Conservation (phyloP, 495 filamentous ascomycete genomes). For the Trichoderma virens region DNA sequence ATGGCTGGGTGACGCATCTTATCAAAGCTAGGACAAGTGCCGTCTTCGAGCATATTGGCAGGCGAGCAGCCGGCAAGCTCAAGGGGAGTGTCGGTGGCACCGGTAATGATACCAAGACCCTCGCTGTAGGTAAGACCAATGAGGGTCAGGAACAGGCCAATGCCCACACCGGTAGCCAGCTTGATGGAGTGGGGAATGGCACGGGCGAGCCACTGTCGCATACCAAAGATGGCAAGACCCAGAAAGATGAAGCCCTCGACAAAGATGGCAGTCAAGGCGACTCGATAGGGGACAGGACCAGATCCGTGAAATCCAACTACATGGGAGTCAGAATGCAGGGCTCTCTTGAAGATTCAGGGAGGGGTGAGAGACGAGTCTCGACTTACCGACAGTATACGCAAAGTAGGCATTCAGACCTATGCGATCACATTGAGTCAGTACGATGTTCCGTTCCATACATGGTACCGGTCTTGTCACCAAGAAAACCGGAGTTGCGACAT, state of each 20-base stretch:
- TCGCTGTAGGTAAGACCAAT: slow-evolving; percentile 74
- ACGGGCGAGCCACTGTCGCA: slow-evolving; percentile 77
- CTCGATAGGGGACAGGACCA: slow-evolving; percentile 56
- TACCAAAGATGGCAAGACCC: slow-evolving; percentile 58
- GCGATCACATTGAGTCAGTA: neutral
- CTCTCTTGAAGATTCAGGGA: neutral
- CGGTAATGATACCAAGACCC: slow-evolving; percentile 66
- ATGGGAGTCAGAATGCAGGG: neutral
- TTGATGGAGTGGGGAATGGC: slow-evolving; percentile 72
- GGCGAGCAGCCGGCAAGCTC: slow-evolving; percentile 59
- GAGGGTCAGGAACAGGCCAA: slow-evolving; percentile 71
- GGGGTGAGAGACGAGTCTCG: neutral
- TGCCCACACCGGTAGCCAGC: slow-evolving; percentile 74
- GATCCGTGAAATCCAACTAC: slow-evolving; percentile 59
- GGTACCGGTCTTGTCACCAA: neutral
- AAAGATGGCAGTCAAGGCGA: slow-evolving; percentile 75
- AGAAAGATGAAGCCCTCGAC: slow-evolving; percentile 73
- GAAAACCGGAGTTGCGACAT: neutral
- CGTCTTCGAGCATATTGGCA: slow-evolving; percentile 23
- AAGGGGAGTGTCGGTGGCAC: slow-evolving; percentile 49
- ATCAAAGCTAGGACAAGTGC: slow-evolving; percentile 41
- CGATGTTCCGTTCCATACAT: neutral
- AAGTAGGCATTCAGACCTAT: slow-evolving; percentile 66
- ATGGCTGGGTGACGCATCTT: slow-evolving; percentile 72
- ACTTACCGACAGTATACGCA: slow-evolving; percentile 55